Conservation (phyloP, 2,329 filamentous ascomycete genomes). For the Cryphonectria nitschkei region DNA sequence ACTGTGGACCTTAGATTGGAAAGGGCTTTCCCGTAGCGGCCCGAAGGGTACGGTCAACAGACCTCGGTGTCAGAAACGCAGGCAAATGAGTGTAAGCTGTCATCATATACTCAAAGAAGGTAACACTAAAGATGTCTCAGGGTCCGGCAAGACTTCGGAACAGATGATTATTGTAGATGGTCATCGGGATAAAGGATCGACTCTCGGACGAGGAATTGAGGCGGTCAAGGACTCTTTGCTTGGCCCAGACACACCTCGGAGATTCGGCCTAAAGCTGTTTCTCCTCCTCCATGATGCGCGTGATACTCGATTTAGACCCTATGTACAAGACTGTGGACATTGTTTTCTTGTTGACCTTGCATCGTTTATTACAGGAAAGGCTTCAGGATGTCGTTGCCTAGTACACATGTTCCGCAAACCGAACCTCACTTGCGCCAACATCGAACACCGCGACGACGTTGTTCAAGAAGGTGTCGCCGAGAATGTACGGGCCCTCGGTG, state of each 20-base stretch:
- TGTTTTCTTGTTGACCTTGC: background rate
- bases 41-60: background rate
- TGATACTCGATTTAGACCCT: background rate
- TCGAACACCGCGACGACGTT: constrained; percentile 25
- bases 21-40: too few relatives aligned
- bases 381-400: background rate
- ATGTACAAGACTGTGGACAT: background rate
- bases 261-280: background rate
- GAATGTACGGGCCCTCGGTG: constrained; percentile 15
- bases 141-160: background rate
- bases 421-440: constrained; percentile 22
- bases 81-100: background rate
- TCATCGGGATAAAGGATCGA: background rate
- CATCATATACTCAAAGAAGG: background rate
- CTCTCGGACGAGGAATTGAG: background rate
- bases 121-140: background rate
- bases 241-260: background rate
- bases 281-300: background rate
- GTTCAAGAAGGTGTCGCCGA: constrained; percentile 26
- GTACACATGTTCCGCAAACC: constrained; percentile 15
- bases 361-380: background rate
- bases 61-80: background rate
- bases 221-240: background rate
- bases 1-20: background rate
- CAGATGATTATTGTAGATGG: background rate